Base-by-base conservation (phyloP, 305 asterid species). In the Nicotiana rustica region DNA sequence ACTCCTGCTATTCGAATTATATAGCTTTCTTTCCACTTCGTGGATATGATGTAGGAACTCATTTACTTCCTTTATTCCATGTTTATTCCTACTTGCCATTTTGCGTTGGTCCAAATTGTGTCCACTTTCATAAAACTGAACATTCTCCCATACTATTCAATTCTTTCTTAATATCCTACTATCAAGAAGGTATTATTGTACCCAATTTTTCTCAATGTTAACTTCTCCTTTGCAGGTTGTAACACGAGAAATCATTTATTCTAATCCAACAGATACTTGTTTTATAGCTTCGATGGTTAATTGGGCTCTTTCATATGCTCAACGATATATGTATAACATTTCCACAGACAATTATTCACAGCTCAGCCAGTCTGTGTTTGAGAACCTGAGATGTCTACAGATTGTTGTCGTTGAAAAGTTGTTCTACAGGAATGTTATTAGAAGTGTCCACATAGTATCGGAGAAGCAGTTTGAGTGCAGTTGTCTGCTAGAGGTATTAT, bases 281-380 rank as follows among this genome's bases (percentile, higher is more conserved):
- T 87, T 85, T 84, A 79, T 88, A 83, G 88, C 86, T 70, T 91
- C 92, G 38, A 83, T 94, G 89, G 89, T 96, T 82, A 92, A 92
- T 71, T 91, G 99, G 99, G 91, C 87, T 86, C 97, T 94, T 86
- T 98, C 98, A 75, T 96, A 81, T 79, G 90, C 87, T 84, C 99
- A 96, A 86, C 97, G 99, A 83, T 93, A 91, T 85, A 62, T 92
- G 66, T 84, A 66, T 73, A 85, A 33, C 61, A 79, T 18, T 62
- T 88, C 92, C 73, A 89, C 90, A 19, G 92, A 92, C 66, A 91
- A 88, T 85, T 94, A 91, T 88, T 73, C 77, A 77, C 88, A 88
- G 73, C 90, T 93, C 81, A 89, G 90, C 91, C 89, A 86, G 83
- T 88, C 93, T 83, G 90, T 86, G 81, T 90, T 93, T 85, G 92